Evolutionary conservation across 352 stramenopile species (phyloP).

Genomic region (Phytophthora uliginosa): DNA sequence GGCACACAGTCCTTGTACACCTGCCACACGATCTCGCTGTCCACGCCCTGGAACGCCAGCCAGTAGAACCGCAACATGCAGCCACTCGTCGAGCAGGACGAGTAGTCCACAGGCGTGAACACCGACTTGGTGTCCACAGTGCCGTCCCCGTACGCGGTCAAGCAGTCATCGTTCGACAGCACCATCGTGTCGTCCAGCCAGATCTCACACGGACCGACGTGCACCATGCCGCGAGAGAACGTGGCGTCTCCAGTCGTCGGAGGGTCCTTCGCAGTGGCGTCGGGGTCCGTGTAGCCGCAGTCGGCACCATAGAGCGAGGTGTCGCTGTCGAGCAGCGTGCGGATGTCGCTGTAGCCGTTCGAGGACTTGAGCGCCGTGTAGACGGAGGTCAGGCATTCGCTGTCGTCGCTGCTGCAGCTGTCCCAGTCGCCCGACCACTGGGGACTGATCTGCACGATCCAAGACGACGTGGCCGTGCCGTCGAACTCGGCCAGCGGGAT

Average conservation of each 20-base stretch:
- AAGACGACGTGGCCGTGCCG: slow-evolving; percentile 23
- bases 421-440: slow-evolving; percentile 42
- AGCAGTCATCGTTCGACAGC: slow-evolving; percentile 45
- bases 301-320: slow-evolving; percentile 37
- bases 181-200: slow-evolving; percentile 47
- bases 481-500: slow-evolving; percentile 36
- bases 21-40: slow-evolving; percentile 42
- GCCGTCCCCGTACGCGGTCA: slow-evolving; percentile 42
- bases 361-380: slow-evolving; percentile 39
- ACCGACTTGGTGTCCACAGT: slow-evolving; percentile 30
- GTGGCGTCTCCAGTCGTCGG: slow-evolving; percentile 38
- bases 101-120: slow-evolving; percentile 53
- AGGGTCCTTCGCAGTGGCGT: slow-evolving; percentile 38
- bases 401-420: slow-evolving; percentile 31
- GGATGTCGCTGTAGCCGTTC: slow-evolving; percentile 40
- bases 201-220: slow-evolving; percentile 45
- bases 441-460: slow-evolving; percentile 42
- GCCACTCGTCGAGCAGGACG: slow-evolving; percentile 37
- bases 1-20: slow-evolving; percentile 53
- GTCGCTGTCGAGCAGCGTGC: slow-evolving; percentile 40
- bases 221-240: slow-evolving; percentile 44
- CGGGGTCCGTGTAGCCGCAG: slow-evolving; percentile 41
- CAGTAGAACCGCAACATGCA: slow-evolving; percentile 57
- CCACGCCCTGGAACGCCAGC: slow-evolving; percentile 42
- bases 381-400: slow-evolving; percentile 29